Conservation (phyloP, 139 green algal species). For the Raphidocelis subcapitata region DNA sequence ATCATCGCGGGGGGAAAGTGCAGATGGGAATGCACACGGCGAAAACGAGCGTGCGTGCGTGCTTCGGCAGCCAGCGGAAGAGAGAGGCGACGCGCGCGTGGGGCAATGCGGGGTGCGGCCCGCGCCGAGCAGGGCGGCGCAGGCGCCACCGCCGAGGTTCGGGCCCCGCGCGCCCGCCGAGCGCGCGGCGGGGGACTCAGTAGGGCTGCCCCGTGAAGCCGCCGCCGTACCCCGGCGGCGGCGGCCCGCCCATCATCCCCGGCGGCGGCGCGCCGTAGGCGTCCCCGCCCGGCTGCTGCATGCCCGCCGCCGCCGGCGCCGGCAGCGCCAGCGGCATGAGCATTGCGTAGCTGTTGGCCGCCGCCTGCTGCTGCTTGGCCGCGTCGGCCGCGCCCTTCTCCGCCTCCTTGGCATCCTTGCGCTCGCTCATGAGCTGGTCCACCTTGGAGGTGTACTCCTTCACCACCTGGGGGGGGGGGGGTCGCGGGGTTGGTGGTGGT, state of each 20-base stretch:
- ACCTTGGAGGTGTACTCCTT: conserved; percentile 91
- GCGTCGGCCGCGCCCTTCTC: conserved; percentile 48
- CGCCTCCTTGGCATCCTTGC: conserved; percentile 60
- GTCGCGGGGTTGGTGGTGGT: neutral
- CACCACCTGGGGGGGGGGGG: conserved; percentile 44
- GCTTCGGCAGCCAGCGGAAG: no score
- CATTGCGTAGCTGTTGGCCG: conserved; percentile 73
- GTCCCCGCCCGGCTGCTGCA: neutral
- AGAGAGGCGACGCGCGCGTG: no score
- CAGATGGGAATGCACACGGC: no score
- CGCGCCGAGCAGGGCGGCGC: no score
- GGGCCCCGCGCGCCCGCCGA: no score
- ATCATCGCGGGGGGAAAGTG: no score
- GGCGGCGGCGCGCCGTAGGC: conserved; percentile 1
- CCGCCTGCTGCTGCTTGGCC: conserved; percentile 16
- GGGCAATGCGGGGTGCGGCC: no score
- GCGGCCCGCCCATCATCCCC: neutral
- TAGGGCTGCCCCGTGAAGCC: conserved; percentile 20
- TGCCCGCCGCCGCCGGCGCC: conserved; percentile 33
- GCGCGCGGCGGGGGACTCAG: no score
- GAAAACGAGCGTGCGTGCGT: no score
- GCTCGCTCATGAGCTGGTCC: conserved; percentile 65
- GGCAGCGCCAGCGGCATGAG: conserved; percentile 82
- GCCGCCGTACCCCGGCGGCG: neutral
- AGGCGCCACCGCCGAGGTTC: no score